Percentiles rank a stretch among this genome's conserved stretches.
Evolutionary conservation across 305 asterid species (phyloP).

Genomic region (Rubia peregrina): DNA sequence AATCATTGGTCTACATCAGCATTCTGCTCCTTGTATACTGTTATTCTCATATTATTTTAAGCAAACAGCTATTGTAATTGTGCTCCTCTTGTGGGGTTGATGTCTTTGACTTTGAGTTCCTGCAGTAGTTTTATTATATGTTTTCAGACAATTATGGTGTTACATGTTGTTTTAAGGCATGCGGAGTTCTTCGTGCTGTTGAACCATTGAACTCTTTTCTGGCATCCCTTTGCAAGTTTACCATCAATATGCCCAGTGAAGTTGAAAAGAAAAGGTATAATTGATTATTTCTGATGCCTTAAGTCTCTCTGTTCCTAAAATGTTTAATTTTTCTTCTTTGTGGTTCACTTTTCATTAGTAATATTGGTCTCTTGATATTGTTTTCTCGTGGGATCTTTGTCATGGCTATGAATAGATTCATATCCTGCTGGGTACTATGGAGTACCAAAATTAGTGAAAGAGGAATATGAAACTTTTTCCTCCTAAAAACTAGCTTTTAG

Average conservation of each 20-base stretch:
- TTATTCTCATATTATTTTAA: neutral
- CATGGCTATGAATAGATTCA: neutral
- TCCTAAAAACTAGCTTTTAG: neutral
- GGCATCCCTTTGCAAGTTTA: slow-evolving; percentile 97
- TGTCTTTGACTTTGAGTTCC: neutral
- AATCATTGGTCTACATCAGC: slow-evolving; percentile 4
- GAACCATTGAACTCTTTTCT: slow-evolving; percentile 96
- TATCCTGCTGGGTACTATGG: neutral
- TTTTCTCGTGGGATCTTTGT: neutral
- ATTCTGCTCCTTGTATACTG: slow-evolving; percentile 12
- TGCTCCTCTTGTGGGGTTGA: slow-evolving; percentile 9
- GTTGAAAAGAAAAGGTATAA: slow-evolving; percentile 74
- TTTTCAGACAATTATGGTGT: slow-evolving; percentile 14
- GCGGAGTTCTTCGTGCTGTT: slow-evolving; percentile 91
- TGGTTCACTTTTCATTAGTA: neutral
- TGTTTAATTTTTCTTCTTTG: neutral
- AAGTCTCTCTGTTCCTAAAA: neutral
- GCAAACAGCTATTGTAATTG: slow-evolving; percentile 17
- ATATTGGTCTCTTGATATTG: neutral
- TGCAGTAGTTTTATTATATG: slow-evolving; percentile 3
- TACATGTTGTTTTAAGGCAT: slow-evolving; percentile 50
- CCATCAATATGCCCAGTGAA: slow-evolving; percentile 76
- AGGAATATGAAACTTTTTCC: neutral
- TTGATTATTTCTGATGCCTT: neutral
- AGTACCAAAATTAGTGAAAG: neutral